Percentiles rank a stretch among this genome's conserved stretches.
Evolutionary conservation across 1,139 yeast genomes (phyloP).

Genomic region (Sugiyamaella paludigena): DNA sequence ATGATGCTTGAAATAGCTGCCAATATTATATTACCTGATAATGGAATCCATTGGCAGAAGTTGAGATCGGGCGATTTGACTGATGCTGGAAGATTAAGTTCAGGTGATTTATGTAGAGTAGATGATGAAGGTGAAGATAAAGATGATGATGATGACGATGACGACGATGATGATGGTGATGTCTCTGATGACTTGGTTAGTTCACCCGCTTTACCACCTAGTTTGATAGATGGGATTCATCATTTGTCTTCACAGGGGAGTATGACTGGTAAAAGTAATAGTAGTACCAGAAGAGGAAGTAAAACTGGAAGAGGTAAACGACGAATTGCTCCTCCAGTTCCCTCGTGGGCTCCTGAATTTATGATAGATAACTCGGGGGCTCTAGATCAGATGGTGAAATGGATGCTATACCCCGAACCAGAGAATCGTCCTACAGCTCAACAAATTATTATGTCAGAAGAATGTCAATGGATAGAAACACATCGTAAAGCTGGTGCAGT

Average conservation of each 20-base stretch:
- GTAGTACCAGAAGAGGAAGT: constrained; percentile 7
- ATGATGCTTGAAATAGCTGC: constrained; percentile 96
- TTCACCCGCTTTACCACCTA: neutral
- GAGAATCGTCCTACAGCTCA: constrained; percentile 74
- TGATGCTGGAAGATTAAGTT: constrained; percentile 87
- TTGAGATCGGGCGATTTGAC: constrained; percentile 91
- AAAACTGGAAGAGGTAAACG: constrained; percentile 1
- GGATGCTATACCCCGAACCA: constrained; percentile 92
- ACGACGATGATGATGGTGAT: too few species aligned
- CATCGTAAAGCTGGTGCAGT: constrained; percentile 93
- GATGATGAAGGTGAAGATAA: constrained; percentile 23
- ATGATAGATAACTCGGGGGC: constrained; percentile 70
- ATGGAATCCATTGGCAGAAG: constrained; percentile 97
- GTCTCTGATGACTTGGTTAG: too few species aligned
- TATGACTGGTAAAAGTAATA: neutral
- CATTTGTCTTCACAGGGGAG: neutral
- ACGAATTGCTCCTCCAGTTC: constrained; percentile 37
- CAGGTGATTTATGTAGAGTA: constrained; percentile 49
- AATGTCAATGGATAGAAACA: constrained; percentile 73
- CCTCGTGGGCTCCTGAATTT: constrained; percentile 84
- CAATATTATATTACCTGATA: constrained; percentile 89
- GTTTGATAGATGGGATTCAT: constrained; percentile 5
- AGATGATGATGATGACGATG: constrained; percentile 3
- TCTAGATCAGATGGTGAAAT: constrained; percentile 74
- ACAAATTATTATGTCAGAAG: constrained; percentile 63